A percentile compares a stretch with the other conserved stretches of the same genome.
phyloP scores from a whole-genome alignment of 805 yeast species.

The Kuraishia capsulata region DNA sequence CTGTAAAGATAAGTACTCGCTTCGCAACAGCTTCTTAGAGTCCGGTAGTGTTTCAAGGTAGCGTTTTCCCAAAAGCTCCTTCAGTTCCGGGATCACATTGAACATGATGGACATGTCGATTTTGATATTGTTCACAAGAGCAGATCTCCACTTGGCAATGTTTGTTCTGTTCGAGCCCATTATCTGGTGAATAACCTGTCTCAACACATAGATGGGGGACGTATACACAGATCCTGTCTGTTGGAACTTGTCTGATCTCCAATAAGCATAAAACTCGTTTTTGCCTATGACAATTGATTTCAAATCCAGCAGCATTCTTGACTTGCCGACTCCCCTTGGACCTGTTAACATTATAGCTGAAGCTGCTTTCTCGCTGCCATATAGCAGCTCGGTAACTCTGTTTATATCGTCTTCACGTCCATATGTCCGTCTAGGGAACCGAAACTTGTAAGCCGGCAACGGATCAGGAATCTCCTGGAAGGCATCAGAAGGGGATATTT shows the following conservation, averaged over 20 bases:
- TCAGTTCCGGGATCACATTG: slow-evolving; percentile 34
- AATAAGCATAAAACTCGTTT: slow-evolving; percentile 20
- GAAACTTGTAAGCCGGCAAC: slow-evolving; percentile 8
- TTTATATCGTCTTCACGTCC: slow-evolving; percentile 19
- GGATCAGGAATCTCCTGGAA: slow-evolving; percentile 4
- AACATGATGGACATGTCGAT: slow-evolving; percentile 32
- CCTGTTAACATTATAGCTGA: slow-evolving; percentile 28
- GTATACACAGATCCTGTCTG: slow-evolving; percentile 10
- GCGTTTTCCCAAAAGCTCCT: slow-evolving; percentile 30
- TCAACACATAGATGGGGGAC: slow-evolving; percentile 10
- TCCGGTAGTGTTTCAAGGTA: slow-evolving; percentile 20
- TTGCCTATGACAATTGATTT: slow-evolving; percentile 23
- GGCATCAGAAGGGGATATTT: slow-evolving; percentile 10
- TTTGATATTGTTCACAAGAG: slow-evolving; percentile 26
- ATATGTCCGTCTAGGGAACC: slow-evolving; percentile 16
- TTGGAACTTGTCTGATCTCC: slow-evolving; percentile 20
- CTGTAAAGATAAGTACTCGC: slow-evolving; percentile 14
- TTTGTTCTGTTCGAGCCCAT: slow-evolving; percentile 25
- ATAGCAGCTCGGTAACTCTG: slow-evolving; percentile 13
- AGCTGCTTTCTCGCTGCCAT: slow-evolving; percentile 12
- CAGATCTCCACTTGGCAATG: slow-evolving; percentile 30
- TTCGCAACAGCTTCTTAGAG: slow-evolving; percentile 8
- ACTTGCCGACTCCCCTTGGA: slow-evolving; percentile 36
- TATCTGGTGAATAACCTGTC: slow-evolving; percentile 30
- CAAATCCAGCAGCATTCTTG: slow-evolving; percentile 29